Base-by-base conservation (phyloP, 2,329 filamentous ascomycete species). In the Lecanoromycetidae sp. region DNA sequence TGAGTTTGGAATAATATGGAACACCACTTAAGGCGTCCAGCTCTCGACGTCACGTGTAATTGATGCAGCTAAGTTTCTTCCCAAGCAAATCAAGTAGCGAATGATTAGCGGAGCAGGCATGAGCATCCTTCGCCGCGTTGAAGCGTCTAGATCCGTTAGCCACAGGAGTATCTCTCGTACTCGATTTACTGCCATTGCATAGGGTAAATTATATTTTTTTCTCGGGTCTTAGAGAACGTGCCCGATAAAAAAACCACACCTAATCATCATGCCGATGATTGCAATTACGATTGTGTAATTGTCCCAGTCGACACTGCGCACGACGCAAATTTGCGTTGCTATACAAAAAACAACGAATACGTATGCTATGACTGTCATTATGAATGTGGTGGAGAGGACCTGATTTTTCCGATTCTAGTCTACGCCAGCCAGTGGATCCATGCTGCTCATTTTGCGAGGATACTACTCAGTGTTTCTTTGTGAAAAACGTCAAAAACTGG, bases 81-180 rank as follows among this genome's bases (percentile, higher is more conserved):
- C n/a, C n/a, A n/a, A n/a, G n/a, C n/a, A n/a, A n/a, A n/a, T n/a
- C n/a, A n/a, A n/a, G n/a, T n/a, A n/a, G n/a, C n/a, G n/a, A n/a
- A n/a, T n/a, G n/a, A n/a, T n/a, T n/a, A n/a, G n/a, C n/a, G n/a
- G n/a, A n/a, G n/a, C n/a, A n/a, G n/a, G n/a, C n/a, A n/a, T n/a
- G n/a, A n/a, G n/a, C n/a, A n/a, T n/a, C n/a, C n/a, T n/a, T n/a
- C n/a, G n/a, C n/a, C n/a, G n/a, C n/a, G n/a, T n/a, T 45, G 36
- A 25, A 54, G 53, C 1, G 45, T 51, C 36, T 53, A 46, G 15
- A 52, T 52, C 46, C 52, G 52, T 26, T 52, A 44, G 13, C 43
- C 46, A n/a, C 44, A 54, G 4, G 47, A 37, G 29, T 46, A 52
- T 44, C 48, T 52, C 27, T 19, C 5, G 26, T 35, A 41, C 13